Percentiles rank a stretch among this genome's conserved stretches.
phyloP scores from a whole-genome alignment of 2,329 filamentous ascomycete species.

The Acrodontium crateriforme region DNA sequence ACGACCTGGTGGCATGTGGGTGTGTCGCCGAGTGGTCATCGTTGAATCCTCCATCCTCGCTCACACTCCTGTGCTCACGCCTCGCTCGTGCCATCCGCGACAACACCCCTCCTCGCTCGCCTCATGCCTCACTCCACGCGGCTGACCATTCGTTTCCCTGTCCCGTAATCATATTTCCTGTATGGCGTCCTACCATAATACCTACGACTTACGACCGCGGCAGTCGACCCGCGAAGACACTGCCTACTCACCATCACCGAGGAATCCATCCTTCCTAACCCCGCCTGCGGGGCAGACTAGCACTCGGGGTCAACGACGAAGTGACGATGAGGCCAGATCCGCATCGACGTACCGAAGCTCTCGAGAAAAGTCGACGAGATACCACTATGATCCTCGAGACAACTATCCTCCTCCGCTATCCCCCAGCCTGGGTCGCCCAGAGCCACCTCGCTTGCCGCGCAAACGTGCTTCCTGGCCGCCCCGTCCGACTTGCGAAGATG shows the following conservation, averaged over 20 bases:
- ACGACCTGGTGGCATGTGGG: no score
- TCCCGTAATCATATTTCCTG: no score
- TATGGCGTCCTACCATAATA: constrained; percentile 14
- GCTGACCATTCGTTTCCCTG: no score
- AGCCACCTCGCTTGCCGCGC: constrained; percentile 10
- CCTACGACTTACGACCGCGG: constrained; percentile 7
- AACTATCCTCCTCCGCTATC: constrained; percentile 16
- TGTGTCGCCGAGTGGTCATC: no score
- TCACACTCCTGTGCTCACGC: no score
- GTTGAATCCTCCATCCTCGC: no score
- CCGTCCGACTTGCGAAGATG: constrained; percentile 56
- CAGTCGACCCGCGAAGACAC: background rate
- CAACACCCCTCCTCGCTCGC: constrained; percentile 13
- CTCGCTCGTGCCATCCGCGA: constrained; percentile 12
- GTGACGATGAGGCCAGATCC: constrained; percentile 5
- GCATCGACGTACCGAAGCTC: no score
- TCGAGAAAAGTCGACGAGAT: constrained; percentile 7
- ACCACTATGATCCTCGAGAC: constrained; percentile 21
- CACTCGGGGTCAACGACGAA: constrained; percentile 7
- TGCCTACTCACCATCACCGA: background rate
- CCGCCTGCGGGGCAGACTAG: constrained; percentile 12
- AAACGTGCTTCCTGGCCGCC: constrained; percentile 38
- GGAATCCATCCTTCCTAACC: no score
- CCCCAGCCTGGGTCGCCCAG: constrained; percentile 5
- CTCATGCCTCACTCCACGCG: no score